Percentiles rank a stretch among this genome's conserved stretches.
Conservation (phyloP, 2,329 filamentous ascomycete genomes). For the Penicillium sp. region DNA sequence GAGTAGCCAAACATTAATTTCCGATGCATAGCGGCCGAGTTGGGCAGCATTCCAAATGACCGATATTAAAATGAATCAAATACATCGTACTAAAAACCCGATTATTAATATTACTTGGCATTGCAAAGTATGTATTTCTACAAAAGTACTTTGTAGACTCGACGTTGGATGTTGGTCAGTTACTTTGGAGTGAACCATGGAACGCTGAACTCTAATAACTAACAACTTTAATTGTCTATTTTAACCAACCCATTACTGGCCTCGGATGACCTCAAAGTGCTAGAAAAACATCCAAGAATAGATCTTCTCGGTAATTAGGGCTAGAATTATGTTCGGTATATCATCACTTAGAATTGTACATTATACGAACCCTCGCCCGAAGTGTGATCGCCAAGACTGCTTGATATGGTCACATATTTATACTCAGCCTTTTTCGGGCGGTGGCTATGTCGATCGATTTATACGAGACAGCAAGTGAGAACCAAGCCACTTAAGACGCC, state of each 20-base stretch:
- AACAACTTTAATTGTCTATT: conserved; percentile 9
- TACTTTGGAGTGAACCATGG: conserved; percentile 11
- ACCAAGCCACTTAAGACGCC: no score
- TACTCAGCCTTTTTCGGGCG: background rate
- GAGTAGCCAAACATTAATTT: conserved; percentile 11
- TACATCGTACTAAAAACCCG: background rate
- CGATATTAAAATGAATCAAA: background rate
- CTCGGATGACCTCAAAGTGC: background rate
- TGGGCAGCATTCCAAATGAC: conserved; percentile 9
- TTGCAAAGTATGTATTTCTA: background rate
- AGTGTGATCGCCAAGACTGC: conserved; percentile 1
- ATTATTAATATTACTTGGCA: background rate
- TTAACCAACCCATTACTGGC: background rate
- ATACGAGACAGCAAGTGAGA: background rate
- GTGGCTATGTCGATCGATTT: background rate
- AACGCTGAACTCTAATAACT: conserved; percentile 10
- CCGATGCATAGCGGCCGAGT: conserved; percentile 2
- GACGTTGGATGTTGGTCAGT: conserved; percentile 7
- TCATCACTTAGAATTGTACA: background rate
- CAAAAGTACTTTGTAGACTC: background rate
- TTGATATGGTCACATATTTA: background rate
- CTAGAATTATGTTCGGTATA: background rate
- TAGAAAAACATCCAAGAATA: background rate
- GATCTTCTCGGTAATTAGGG: background rate
- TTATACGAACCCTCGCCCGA: background rate